Evolutionary conservation across 306 rosid genomes (phyloP).

Genomic region (Macrotyloma uniflorum): DNA sequence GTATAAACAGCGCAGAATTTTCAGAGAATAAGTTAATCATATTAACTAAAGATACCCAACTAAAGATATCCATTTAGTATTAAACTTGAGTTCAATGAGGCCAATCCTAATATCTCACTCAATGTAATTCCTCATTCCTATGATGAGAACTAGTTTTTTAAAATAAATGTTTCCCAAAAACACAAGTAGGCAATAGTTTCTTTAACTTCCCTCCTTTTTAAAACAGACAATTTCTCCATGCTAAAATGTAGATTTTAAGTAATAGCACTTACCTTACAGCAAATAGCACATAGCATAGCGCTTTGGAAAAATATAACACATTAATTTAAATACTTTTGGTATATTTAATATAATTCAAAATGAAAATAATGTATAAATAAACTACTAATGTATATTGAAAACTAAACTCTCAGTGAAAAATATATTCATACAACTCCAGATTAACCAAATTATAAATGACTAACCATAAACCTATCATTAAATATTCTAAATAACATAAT

Average conservation of each 20-base stretch:
- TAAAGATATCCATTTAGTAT: neutral
- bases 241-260: neutral
- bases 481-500: neutral
- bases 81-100: neutral
- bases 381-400: neutral
- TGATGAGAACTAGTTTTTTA: neutral
- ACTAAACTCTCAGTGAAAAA: neutral
- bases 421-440: neutral
- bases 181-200: neutral
- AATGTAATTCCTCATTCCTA: neutral
- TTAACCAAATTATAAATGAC: neutral
- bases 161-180: neutral
- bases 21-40: neutral
- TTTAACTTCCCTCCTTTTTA: neutral
- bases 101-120: neutral
- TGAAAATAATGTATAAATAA: neutral
- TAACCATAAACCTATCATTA: slow-evolving; percentile 12
- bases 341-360: slow-evolving; percentile 1
- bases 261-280: neutral
- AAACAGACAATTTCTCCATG: neutral
- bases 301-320: neutral
- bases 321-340: neutral
- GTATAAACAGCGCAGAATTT: neutral
- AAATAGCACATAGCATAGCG: neutral
- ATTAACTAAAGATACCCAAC: neutral